phyloP scores from a whole-genome alignment of 2,329 filamentous ascomycete genomes.

The Alternaria burnsii region DNA sequence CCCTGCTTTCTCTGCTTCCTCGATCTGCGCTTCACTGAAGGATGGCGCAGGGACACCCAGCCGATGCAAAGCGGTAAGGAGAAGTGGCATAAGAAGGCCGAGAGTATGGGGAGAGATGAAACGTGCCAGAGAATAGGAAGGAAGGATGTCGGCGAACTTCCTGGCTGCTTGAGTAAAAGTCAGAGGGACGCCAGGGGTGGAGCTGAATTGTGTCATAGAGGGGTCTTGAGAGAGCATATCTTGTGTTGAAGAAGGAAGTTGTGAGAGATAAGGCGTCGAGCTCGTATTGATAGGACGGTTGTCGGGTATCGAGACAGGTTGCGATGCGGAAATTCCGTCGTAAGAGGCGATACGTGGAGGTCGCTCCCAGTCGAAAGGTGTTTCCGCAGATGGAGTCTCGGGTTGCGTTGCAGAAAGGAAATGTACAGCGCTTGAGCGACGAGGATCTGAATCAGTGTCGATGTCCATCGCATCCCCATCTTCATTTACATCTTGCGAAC shows the following conservation, averaged over 20 bases:
- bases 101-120: constrained; percentile 88
- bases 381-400: constrained; percentile 76
- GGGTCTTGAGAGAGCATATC: constrained; percentile 84
- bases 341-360: constrained; percentile 62
- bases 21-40: constrained; percentile 40
- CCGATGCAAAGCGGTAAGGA: constrained; percentile 82
- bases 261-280: constrained; percentile 35
- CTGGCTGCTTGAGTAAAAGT: constrained; percentile 89
- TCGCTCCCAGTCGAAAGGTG: constrained; percentile 87
- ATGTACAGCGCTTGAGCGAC: constrained; percentile 47
- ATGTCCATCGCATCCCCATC: constrained; percentile 56
- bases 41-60: constrained; percentile 78
- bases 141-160: constrained; percentile 89
- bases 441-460: constrained; percentile 69
- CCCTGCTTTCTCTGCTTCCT: constrained; percentile 53
- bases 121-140: constrained; percentile 83
- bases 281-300: constrained; percentile 17
- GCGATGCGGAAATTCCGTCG: constrained; percentile 46
- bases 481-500: constrained; percentile 56
- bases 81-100: constrained; percentile 77
- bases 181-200: constrained; percentile 78
- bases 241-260: constrained; percentile 48
- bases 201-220: constrained; percentile 82
- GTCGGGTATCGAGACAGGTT: constrained; percentile 45
- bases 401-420: constrained; percentile 85